Evolutionary conservation across 257 asterid species (phyloP).

Genomic region (Gynochthodes officinalis): DNA sequence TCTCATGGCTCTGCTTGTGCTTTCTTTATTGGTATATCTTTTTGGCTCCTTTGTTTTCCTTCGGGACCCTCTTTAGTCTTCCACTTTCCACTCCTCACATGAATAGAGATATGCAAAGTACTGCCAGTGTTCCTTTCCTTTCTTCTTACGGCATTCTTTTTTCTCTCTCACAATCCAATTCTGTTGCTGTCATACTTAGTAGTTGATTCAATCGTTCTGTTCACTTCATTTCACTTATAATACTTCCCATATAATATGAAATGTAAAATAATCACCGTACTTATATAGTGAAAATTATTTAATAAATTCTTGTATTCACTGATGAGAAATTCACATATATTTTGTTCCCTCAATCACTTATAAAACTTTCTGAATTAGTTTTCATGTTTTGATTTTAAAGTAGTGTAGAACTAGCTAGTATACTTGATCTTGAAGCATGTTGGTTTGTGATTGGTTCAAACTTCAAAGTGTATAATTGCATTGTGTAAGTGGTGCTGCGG

Average conservation of each 20-base stretch:
- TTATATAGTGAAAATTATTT: too few relatives aligned
- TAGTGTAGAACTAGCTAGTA: too few relatives aligned
- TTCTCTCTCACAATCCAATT: conserved; percentile 43
- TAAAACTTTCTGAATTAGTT: too few relatives aligned
- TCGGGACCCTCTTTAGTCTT: conserved; percentile 28
- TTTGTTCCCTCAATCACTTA: too few relatives aligned
- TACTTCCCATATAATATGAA: too few relatives aligned
- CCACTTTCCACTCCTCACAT: conserved; percentile 18
- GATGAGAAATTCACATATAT: too few relatives aligned
- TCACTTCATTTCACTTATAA: too few relatives aligned
- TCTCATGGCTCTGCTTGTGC: conserved; percentile 22
- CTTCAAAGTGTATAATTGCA: conserved; percentile 43
- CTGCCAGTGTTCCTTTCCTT: conserved; percentile 52
- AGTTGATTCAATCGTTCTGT: background rate
- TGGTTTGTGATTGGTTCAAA: conserved; percentile 53
- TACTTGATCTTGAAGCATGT: conserved; percentile 21
- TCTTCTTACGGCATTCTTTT: conserved; percentile 65
- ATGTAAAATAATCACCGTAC: too few relatives aligned
- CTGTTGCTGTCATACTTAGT: conserved; percentile 32
- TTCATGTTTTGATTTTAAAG: too few relatives aligned
- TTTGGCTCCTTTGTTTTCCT: conserved; percentile 32
- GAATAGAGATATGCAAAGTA: conserved; percentile 44
- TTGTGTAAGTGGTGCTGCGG: conserved; percentile 30
- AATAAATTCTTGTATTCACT: too few relatives aligned
- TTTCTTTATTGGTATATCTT: conserved; percentile 31